These are phyloP conservation scores for Funneliformis geosporum DNA, from an alignment of 192 early-diverging fungal genomes.

Conservation along the genomic window DNA sequence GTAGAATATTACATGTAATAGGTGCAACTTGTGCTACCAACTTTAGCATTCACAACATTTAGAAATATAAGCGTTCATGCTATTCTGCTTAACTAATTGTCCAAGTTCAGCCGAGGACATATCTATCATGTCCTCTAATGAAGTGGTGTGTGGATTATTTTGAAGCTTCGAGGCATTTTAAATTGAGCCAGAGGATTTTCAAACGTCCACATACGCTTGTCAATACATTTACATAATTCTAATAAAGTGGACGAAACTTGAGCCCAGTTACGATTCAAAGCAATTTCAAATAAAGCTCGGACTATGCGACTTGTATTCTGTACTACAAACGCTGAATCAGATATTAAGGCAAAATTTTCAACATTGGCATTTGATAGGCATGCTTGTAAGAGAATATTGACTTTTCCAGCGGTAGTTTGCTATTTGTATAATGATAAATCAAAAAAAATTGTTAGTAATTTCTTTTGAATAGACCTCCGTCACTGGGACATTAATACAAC, in stretches of 20 bases:
- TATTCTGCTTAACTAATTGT: constrained; percentile 75
- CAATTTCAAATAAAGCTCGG: constrained; percentile 93
- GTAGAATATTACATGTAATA: constrained; percentile 90
- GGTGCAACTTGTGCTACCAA: constrained; percentile 82
- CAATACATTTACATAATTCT: constrained; percentile 84
- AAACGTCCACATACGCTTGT: constrained; percentile 89
- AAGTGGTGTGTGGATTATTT: constrained; percentile 63
- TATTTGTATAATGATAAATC: constrained; percentile 31
- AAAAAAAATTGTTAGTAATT: constrained; percentile 28
- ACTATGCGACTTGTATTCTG: constrained; percentile 94
- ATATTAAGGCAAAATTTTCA: constrained; percentile 93
- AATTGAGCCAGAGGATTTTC: constrained; percentile 89
- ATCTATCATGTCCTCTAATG: constrained; percentile 74
- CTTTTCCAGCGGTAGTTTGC: constrained; percentile 88
- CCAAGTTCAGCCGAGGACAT: constrained; percentile 88
- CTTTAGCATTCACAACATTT: constrained; percentile 70
- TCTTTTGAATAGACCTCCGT: neutral
- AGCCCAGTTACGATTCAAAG: constrained; percentile 88
- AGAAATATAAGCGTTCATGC: constrained; percentile 70
- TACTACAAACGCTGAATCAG: constrained; percentile 90
- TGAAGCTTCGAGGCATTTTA: constrained; percentile 73
- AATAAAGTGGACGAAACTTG: constrained; percentile 75
- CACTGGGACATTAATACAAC: constrained; percentile 50
- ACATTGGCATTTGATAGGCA: constrained; percentile 75
- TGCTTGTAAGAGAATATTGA: constrained; percentile 93